Conservation (phyloP, 176 grass and related monocot species). For the Phoenix dactylifera region DNA sequence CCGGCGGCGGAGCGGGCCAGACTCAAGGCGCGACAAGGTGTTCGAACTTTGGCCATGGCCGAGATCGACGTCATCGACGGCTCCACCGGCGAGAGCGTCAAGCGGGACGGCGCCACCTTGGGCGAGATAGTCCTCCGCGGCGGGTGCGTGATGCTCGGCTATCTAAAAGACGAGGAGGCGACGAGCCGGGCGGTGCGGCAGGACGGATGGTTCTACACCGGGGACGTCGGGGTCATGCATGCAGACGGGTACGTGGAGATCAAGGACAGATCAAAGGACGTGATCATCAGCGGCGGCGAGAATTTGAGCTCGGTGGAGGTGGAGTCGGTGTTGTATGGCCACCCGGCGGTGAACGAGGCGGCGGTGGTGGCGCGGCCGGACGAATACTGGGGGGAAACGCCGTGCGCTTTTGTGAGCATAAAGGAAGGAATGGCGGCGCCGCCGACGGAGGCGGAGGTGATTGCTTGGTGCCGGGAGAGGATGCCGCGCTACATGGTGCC, state of each 20-base stretch:
- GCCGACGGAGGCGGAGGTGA: constrained; percentile 37
- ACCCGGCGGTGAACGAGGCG: constrained; percentile 60
- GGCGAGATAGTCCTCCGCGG: constrained; percentile 72
- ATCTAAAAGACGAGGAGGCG: constrained; percentile 37
- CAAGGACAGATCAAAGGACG: constrained; percentile 82
- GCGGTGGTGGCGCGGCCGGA: constrained; percentile 70
- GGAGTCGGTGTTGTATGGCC: constrained; percentile 59
- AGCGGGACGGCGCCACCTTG: constrained; percentile 37
- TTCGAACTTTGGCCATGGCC: constrained; percentile 33
- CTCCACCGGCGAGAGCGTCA: constrained; percentile 38
- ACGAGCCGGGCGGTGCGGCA: constrained; percentile 30
- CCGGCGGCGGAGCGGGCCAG: constrained; percentile 50
- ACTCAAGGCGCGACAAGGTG: constrained; percentile 73
- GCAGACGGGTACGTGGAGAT: constrained; percentile 76
- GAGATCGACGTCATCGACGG: constrained; percentile 42
- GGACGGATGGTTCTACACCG: constrained; percentile 77
- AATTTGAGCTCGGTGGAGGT: constrained; percentile 96
- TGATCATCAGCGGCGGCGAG: constrained; percentile 90
- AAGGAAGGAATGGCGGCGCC: constrained; percentile 18
- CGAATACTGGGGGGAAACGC: constrained; percentile 81
- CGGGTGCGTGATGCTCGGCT: constrained; percentile 50
- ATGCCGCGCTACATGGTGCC: constrained; percentile 85
- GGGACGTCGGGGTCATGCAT: constrained; percentile 74
- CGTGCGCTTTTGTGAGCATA: constrained; percentile 73
- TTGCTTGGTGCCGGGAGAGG: constrained; percentile 61